These are phyloP conservation scores for Trichoderma semiorbis DNA, from an alignment of 2,329 filamentous ascomycete species.

Conservation along the genomic window DNA sequence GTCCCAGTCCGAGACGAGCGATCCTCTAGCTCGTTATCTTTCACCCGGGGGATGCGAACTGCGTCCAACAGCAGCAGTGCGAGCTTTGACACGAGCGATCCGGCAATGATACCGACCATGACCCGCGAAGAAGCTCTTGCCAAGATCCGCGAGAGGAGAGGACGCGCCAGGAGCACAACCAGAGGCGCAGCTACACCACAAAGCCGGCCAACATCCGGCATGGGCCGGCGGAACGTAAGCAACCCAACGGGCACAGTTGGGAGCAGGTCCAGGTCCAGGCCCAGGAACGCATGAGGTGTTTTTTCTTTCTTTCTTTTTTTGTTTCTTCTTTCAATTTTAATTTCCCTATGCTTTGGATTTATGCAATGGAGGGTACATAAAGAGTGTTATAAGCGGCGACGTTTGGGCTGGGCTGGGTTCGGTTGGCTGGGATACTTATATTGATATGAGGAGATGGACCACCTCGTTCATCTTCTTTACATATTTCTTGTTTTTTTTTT, in stretches of 20 bases:
- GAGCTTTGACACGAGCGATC: slow-evolving; percentile 53
- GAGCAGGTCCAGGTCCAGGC: slow-evolving; percentile 26
- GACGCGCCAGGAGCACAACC: slow-evolving; percentile 66
- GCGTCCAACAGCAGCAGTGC: slow-evolving; percentile 39
- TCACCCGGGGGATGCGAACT: slow-evolving; percentile 44
- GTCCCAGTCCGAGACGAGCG: slow-evolving; percentile 50
- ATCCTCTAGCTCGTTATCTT: slow-evolving; percentile 38
- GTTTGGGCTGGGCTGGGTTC: not conserved
- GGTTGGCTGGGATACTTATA: not conserved
- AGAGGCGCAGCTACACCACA: slow-evolving; percentile 56
- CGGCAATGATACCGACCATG: slow-evolving; percentile 62
- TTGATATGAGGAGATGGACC: not conserved
- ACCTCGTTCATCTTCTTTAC: not conserved
- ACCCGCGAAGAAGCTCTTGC: slow-evolving; percentile 71
- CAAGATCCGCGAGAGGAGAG: slow-evolving; percentile 69
- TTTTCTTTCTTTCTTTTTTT: not conserved
- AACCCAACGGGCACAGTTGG: slow-evolving; percentile 39
- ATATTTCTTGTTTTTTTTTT: not conserved
- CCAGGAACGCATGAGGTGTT: slow-evolving; percentile 14
- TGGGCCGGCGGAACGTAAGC: slow-evolving; percentile 46
- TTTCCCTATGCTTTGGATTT: slow-evolving; percentile 1
- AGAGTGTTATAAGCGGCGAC: not conserved
- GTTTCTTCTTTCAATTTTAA: slow-evolving; percentile 1
- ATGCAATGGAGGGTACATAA: slow-evolving; percentile 2
- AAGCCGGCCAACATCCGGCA: slow-evolving; percentile 54